Base-by-base conservation (phyloP, 164 flowering plant species). In the Taxillus chinensis region DNA sequence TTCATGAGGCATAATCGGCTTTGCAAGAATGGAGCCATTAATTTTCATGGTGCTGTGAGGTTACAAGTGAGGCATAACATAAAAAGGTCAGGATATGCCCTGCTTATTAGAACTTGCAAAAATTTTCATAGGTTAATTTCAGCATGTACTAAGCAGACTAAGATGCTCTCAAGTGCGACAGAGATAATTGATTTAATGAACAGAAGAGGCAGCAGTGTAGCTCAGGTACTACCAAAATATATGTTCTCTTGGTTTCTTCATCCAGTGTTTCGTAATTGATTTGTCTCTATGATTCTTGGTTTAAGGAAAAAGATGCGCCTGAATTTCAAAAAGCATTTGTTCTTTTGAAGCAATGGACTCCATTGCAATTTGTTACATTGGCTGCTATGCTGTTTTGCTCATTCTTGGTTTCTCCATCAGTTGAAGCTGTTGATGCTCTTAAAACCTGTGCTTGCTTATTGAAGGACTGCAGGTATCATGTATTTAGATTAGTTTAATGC, bases 371-470 rank as follows among this genome's bases (percentile, higher is more conserved):
- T 7, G 40, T 79, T 49, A 70, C 74, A 60, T 68, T 75, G 49
- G 82, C 76, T 10, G 81, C 77, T 57, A 39, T 78, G 38, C 63
- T 86, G 16, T 78, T 83, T 54, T 81, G 79, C 62, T 48, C 74
- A 45, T 66, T 82, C 51, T 67, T 83, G 66, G 60, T 74, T 49
- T 67, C 81, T 62, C 86, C 91, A 60, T 75, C 88, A 46, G 85
- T 87, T 27, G 73, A 75, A 59, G 95, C 91, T 56, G 82, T 76
- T 74, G 89, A 88, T 78, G 86, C 95, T 43, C 86, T 88, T 65
- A 86, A 86, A 77, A 89, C 96, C n/a, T 89, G 92, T 68, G 54
- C 87, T 52, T 86, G 90, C 72, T 75, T 89, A 46, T 70, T 89
- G 68, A 84, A 78, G 69, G 90, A 88, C 62, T 88, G 95, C 88